Conservation (phyloP, 768 basidiomycete genomes). For the Calocera viscosa region DNA sequence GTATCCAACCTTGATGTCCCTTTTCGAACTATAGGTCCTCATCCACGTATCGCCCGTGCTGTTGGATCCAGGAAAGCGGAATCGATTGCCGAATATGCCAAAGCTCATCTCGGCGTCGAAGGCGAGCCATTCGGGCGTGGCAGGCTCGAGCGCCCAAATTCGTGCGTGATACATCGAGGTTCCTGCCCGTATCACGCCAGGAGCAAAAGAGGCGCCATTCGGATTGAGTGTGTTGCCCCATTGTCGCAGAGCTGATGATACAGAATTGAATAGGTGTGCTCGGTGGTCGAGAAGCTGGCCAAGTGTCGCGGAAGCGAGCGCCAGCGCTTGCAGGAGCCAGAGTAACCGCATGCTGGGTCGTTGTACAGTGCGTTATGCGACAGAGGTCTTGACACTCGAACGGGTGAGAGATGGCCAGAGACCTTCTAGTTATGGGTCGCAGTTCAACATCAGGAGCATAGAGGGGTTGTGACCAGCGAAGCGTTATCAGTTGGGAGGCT, state of each 20-base stretch:
- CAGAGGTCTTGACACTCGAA: not conserved
- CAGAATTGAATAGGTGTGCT: not conserved
- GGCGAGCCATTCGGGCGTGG: constrained; percentile 24
- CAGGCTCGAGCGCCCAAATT: constrained; percentile 9
- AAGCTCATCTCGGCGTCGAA: constrained; percentile 23
- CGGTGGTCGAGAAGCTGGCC: not conserved
- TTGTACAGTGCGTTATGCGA: no score
- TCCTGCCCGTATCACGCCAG: constrained; percentile 22
- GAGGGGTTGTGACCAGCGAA: not conserved
- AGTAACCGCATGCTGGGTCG: not conserved
- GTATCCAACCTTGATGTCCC: constrained; percentile 18
- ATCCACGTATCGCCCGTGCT: constrained; percentile 17
- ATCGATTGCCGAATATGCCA: constrained; percentile 19
- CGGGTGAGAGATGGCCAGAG: not conserved
- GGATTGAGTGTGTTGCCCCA: constrained; percentile 15
- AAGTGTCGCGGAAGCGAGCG: not conserved
- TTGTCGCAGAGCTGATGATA: not conserved
- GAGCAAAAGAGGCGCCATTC: constrained; percentile 22
- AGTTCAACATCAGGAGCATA: not conserved
- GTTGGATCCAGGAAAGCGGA: not conserved
- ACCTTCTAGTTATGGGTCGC: not conserved
- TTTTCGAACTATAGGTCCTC: constrained; percentile 19
- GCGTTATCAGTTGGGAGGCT: not conserved
- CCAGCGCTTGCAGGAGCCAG: not conserved
- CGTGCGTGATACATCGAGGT: constrained; percentile 6